A percentile compares a stretch with the other conserved stretches of the same genome.
phyloP scores from a whole-genome alignment of 768 basidiomycete species.

The Hypsizygus marmoreus region DNA sequence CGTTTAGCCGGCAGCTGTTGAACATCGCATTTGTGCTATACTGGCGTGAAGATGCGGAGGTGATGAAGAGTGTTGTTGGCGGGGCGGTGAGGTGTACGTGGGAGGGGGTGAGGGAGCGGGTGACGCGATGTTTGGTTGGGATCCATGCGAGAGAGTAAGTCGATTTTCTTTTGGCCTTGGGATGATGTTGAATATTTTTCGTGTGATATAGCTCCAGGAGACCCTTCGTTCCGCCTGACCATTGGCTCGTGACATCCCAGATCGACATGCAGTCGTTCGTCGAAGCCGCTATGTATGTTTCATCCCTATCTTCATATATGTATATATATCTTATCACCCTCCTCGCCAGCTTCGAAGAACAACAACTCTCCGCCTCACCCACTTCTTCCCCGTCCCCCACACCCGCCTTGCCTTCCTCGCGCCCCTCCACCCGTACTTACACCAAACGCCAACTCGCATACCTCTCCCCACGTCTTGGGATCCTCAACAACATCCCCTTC shows the following conservation, averaged over 20 bases:
- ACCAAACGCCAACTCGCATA: conserved; percentile 73
- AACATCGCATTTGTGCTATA: conserved; percentile 81
- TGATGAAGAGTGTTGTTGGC: conserved; percentile 21
- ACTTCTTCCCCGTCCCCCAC: conserved; percentile 3
- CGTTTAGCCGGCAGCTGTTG: conserved; percentile 75
- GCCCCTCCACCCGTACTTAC: conserved; percentile 15
- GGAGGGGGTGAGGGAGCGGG: conserved; percentile 72
- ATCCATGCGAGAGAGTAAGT: conserved; percentile 90
- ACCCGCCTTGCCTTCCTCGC: conserved; percentile 15
- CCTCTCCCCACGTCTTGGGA: conserved; percentile 82
- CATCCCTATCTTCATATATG: background rate
- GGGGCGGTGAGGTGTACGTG: conserved; percentile 49
- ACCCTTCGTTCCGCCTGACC: conserved; percentile 78
- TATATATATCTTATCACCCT: background rate
- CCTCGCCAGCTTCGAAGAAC: conserved; percentile 63
- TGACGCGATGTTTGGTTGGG: conserved; percentile 76
- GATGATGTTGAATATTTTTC: conserved; percentile 9
- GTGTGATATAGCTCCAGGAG: conserved; percentile 76
- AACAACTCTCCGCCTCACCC: conserved; percentile 39
- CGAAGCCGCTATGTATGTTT: conserved; percentile 78
- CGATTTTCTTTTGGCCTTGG: background rate
- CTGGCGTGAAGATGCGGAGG: conserved; percentile 44
- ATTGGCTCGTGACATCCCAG: conserved; percentile 73
- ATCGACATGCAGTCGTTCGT: conserved; percentile 65
- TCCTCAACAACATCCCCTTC: conserved; percentile 95